Evolutionary conservation across 2,329 filamentous ascomycete species (phyloP), one percentile per base, ranked within the genome.

Genomic region (Cucurbitaria berberidis): DNA sequence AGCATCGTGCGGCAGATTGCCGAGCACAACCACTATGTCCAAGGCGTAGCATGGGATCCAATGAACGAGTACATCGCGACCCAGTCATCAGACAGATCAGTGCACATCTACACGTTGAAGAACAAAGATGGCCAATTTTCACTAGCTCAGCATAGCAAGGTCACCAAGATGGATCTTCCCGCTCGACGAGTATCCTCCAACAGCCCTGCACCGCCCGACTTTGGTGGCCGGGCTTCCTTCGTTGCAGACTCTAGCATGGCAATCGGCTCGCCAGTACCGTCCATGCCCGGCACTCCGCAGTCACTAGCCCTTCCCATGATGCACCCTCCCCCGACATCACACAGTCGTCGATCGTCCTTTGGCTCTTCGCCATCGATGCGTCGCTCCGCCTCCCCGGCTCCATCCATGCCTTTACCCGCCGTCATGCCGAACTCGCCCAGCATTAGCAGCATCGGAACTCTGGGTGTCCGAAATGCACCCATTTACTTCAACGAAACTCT

Each of bases 31-130:
- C 95, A 99, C 76, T 99, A 97, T 74, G 95, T 99, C 16, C 95
- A 99, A 77, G 95, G 95, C 42, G 96, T 99, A 7, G 90, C 95
- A 4, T 99, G 95, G 96, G 96, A 99, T 78, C 96, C 95, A 21
- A 79, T 97, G 50, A 98, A 98, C 77, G 95, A 99, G 78, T 99
- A 93, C 74, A 93, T 99, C 55, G 95, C 95, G 32, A 99, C 95
- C 1, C 95, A 99, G 73, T 99, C 95, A 6, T 99, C 95, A 5
- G 95, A 99, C 77, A 89, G 95, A 72, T 97, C 95, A 1, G 93
- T 98, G 13, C 96, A 99, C 75, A 95, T 99, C 63, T 99, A 99
- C 78, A 93, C 90, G 0, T 80, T 99, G 59, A 96, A 91, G 79
- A 96, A 90, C 19, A 99, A 98, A 71, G 95, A 99, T 67, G 95